Conservation (phyloP, 805 yeast species). For the Suhomyces vadensis region DNA sequence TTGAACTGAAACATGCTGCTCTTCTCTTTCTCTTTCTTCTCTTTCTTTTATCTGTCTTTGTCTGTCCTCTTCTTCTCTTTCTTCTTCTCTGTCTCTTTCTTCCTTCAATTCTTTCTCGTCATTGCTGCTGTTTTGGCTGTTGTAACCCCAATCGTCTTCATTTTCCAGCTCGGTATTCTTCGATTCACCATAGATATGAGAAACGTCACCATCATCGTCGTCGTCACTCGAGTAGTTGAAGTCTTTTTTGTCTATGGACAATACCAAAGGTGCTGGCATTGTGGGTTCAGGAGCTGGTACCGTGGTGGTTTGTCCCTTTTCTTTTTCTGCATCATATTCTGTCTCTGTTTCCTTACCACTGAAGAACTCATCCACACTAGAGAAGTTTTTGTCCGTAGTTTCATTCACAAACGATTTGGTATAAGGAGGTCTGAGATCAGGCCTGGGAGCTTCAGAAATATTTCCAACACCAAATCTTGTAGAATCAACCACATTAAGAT, state of each 20-base stretch:
- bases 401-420: neutral
- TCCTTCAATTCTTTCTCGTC: neutral
- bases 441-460: neutral
- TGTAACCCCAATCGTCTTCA: conserved; percentile 30
- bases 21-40: too few relatives aligned
- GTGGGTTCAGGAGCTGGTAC: conserved; percentile 3
- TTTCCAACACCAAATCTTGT: neutral
- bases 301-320: neutral
- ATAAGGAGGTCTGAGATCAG: neutral
- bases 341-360: conserved; percentile 1
- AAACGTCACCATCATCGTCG: conserved; percentile 13
- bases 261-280: conserved; percentile 21
- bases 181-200: conserved; percentile 4
- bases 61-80: too few relatives aligned
- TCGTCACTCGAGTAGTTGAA: conserved; percentile 12
- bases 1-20: too few relatives aligned
- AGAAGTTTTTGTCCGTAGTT: neutral
- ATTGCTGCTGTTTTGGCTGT: conserved; percentile 20
- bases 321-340: neutral
- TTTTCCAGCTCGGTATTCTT: conserved; percentile 6
- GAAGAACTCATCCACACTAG: neutral
- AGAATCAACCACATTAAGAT: conserved; percentile 22
- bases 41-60: too few relatives aligned
- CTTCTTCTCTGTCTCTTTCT: too few relatives aligned
- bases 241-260: conserved; percentile 25